Base-by-base conservation (phyloP, 1,284 basidiomycete species). In the Ustilago nuda region DNA sequence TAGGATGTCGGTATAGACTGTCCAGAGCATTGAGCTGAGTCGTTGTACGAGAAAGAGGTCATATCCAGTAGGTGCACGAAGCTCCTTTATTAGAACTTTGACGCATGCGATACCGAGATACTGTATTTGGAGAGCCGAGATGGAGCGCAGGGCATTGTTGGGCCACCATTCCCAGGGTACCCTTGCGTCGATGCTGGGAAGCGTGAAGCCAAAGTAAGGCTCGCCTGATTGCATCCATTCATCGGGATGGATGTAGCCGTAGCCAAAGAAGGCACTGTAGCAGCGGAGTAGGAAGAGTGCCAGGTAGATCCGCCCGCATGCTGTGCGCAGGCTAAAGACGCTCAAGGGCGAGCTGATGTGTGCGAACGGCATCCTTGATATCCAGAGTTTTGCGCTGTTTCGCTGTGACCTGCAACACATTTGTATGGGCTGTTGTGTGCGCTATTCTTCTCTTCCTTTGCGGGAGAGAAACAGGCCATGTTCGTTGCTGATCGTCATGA, bases 151-250 rank as follows among this genome's bases (percentile, higher is more conserved):
- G 2, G 73, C 73, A 11, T 52, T 17, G 6, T 62, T 43, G 9
- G 73, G 68, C 12, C 33, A 27, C 73, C 73, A 76, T 65, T 76
- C 73, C 73, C 73, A 76, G 8, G 73, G 53, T 1, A 71, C 8
- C 6, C 23, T 36, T 1, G 45, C 50, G 2, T 63, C 56, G 30
- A 58, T 51, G 4, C 50, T 33, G 3, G 39, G 11, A 0, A 43
- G 0, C 1, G 17, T 27, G 36, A 60, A 5, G 19, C 72, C 75
- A 39, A 76, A 68, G 56, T 76, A 80, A 0, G 85, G 52, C 35
- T 86, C 86, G 11, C 84, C 76, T 32, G 78, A 82, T 71, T 87
- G 86, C 64, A 86, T 86, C 75, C 82, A 82, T 65, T 87, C 86
- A 66, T 87, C 86, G 3, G 86, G 86, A 66, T 87, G 86, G 33